phyloP scores from a whole-genome alignment of 257 asterid genomes.

The Datura wrightii region DNA sequence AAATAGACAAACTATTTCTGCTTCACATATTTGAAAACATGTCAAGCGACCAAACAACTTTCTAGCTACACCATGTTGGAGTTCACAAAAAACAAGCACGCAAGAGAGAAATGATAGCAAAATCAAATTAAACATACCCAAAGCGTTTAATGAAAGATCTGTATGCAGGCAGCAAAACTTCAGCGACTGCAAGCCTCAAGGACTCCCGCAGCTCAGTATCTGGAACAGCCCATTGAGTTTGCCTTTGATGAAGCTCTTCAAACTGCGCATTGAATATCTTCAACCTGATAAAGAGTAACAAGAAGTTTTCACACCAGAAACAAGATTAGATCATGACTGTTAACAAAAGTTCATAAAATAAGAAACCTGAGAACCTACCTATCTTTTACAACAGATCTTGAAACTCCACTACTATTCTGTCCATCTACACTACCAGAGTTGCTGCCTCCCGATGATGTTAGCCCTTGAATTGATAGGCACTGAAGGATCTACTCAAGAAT shows the following conservation, averaged over 20 bases:
- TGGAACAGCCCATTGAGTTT: conserved; percentile 97
- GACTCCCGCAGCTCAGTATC: conserved; percentile 97
- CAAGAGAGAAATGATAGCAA: conserved; percentile 19
- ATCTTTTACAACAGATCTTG: conserved; percentile 85
- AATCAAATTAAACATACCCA: conserved; percentile 58
- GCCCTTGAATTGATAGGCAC: conserved; percentile 81
- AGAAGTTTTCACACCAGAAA: not conserved
- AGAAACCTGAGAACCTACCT: conserved; percentile 65
- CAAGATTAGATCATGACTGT: not conserved
- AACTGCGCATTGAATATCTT: conserved; percentile 88
- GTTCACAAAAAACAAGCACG: not conserved
- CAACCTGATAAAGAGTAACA: conserved; percentile 54
- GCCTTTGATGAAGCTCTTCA: conserved; percentile 99
- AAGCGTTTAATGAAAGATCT: conserved; percentile 90
- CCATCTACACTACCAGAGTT: conserved; percentile 77
- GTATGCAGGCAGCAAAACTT: conserved; percentile 95
- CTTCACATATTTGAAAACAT: not conserved
- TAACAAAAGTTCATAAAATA: not conserved
- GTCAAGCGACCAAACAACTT: not conserved
- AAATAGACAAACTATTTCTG: not conserved
- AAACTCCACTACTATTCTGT: conserved; percentile 91
- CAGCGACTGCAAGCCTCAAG: conserved; percentile 95
- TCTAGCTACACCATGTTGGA: not conserved
- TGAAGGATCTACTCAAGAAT: conserved; percentile 64
- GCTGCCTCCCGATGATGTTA: conserved; percentile 92